Base-by-base conservation (phyloP, 2,329 filamentous ascomycete genomes). In the Colletotrichum euphorbiae region DNA sequence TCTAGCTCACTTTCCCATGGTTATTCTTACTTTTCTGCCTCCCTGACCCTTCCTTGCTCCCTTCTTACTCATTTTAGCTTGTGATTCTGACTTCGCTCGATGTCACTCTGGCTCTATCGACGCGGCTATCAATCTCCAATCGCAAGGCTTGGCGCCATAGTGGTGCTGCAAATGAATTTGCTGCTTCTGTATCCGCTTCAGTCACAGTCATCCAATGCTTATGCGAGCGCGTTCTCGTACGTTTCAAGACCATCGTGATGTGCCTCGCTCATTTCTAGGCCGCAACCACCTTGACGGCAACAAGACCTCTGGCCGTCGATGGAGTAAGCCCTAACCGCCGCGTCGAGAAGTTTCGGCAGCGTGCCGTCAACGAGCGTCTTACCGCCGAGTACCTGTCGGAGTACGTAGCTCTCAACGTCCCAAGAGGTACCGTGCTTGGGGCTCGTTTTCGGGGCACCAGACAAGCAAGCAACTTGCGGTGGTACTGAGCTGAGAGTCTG, bases 391-490 rank as follows among this genome's bases (percentile, higher is more conserved):
- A 46, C 51, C 19, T 17, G 3, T n/a, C 12, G n/a, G 15, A 36
- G 54, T n/a, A 51, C 33, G 55, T 50, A 51, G 15, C 17, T 5
- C 28, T 12, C 3, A 15, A 42, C 33, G 17, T 17, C 12, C 15
- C 24, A 15, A n/a, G 11, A 45, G 12, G 21, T 15, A 48, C 45
- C 36, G 33, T 63, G 61, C 43, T 33, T 40, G 43, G 58, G 52
- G 61, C 43, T 63, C 61, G 52, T 59, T 63, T 33, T 63, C 61
- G 61, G n/a, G 15, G 52, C 33, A 8, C 28, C 28, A 28, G 28
- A 28, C 28, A 28, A 28, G 28, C 28, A 28, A 28, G 28, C 28
- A 28, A 28, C 28, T 28, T 28, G 7, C 28, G 7, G 28, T 28
- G 28, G 28, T 28, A 28, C 28, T 28, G 6, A 7, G 7, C 28